Evolutionary conservation across 23 red algal genomes (phyloP), one percentile per base, ranked within the genome.

Genomic region (Gracilaria vermiculophylla): DNA sequence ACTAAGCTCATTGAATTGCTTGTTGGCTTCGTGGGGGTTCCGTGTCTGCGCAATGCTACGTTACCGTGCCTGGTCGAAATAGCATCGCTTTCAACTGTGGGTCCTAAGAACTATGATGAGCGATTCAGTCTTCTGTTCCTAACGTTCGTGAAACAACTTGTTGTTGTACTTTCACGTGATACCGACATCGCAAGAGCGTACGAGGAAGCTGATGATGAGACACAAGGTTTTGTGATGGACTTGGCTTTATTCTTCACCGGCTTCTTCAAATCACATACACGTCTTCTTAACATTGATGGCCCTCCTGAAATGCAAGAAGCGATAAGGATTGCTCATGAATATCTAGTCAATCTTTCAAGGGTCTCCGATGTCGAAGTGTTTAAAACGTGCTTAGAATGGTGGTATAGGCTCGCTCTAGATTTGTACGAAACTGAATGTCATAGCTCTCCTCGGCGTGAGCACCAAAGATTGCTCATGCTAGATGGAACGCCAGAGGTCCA

Each of bases 351-450:
- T n/a, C 89, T 98, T 43, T 93, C 92, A 14, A 88, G 77, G 34
- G 96, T 98, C 0, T 48, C 76, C 33, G 89, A 98, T 49, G 87
- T 95, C 7, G 96, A 98, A 58, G 96, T 98, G 1, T 98, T 98
- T 86, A 98, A 98, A 48, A 95, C 91, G 41, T 95, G 92, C 69
- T 86, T 98, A 20, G 96, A 98, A 49, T 98, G 92, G 92, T 98
- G 96, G 96, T 92, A 70, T 54, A 57, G 76, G 41, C 88, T 98
- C 10, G 89, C 96, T 1, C 47, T 64, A 11, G 89, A 87, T 52
- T 80, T 98, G 52, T 95, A 98, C 56, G 77, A 83, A 16, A 86
- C 67, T 57, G 82, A 87, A 75, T 92, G 88, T 76, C 71, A 76
- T 34, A 48, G 24, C 31, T 52, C 69, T 53, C 45, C 74, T 25